phyloP scores from a whole-genome alignment of 1,139 yeast species.

The Sugiyamaella castrensis region DNA sequence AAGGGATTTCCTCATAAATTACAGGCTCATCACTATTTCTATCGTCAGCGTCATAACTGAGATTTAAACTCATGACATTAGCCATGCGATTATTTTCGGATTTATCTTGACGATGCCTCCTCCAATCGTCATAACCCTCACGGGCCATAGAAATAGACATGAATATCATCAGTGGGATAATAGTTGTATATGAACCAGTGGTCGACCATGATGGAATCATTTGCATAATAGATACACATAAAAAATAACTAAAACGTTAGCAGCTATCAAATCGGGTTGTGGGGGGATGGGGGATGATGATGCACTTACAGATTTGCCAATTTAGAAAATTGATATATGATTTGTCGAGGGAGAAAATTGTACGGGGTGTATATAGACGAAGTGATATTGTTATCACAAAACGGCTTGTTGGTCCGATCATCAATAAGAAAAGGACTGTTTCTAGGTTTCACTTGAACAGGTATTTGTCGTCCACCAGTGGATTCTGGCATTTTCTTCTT shows the following conservation, averaged over 20 bases:
- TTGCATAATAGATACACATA: slow-evolving; percentile 86
- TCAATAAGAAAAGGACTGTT: slow-evolving; percentile 47
- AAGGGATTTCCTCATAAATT: slow-evolving; percentile 44
- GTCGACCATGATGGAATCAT: slow-evolving; percentile 98
- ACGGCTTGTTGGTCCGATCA: slow-evolving; percentile 64
- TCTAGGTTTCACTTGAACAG: slow-evolving; percentile 43
- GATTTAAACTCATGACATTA: slow-evolving; percentile 35
- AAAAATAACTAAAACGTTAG: slow-evolving; percentile 47
- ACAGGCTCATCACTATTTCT: slow-evolving; percentile 18
- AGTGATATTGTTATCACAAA: slow-evolving; percentile 65
- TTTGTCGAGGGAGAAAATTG: slow-evolving; percentile 83
- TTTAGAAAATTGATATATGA: slow-evolving; percentile 87
- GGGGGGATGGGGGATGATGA: not conserved
- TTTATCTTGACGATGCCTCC: slow-evolving; percentile 80
- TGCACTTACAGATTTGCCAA: slow-evolving; percentile 65
- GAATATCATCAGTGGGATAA: slow-evolving; percentile 80
- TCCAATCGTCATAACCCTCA: slow-evolving; percentile 91
- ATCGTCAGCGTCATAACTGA: slow-evolving; percentile 20
- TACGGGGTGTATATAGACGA: slow-evolving; percentile 83
- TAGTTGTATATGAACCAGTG: slow-evolving; percentile 94
- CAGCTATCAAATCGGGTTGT: not conserved
- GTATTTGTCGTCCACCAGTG: slow-evolving; percentile 71
- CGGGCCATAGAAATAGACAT: slow-evolving; percentile 88
- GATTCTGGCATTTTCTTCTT: slow-evolving; percentile 50
- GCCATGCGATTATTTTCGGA: slow-evolving; percentile 72